These are phyloP conservation scores for Diaporthe humulicola DNA, from an alignment of 2,329 filamentous ascomycete species.

Conservation along the genomic window DNA sequence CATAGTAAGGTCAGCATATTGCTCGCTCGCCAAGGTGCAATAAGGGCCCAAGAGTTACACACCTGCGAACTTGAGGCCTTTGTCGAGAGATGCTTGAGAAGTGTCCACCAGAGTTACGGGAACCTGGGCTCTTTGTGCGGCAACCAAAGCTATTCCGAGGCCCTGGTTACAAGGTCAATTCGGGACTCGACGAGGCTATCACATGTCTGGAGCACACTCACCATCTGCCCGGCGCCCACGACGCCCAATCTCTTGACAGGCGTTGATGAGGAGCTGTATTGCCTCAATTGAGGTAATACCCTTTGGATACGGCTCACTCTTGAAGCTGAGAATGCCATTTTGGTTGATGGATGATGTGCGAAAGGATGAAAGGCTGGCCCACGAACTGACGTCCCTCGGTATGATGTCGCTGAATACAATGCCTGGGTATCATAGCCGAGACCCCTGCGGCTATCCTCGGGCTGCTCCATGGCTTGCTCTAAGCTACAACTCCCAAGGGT, in stretches of 20 bases:
- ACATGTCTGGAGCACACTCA: slow-evolving; percentile 61
- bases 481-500: not conserved
- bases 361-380: not conserved
- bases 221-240: slow-evolving; percentile 96
- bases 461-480: not conserved
- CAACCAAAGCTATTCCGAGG: slow-evolving; percentile 94
- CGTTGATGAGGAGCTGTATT: slow-evolving; percentile 79
- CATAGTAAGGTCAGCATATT: slow-evolving; percentile 26
- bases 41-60: slow-evolving; percentile 45
- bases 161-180: slow-evolving; percentile 70
- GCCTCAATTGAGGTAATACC: slow-evolving; percentile 60
- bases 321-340: slow-evolving; percentile 57
- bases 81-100: slow-evolving; percentile 87
- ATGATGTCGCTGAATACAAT: slow-evolving; percentile 34
- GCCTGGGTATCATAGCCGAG: slow-evolving; percentile 14
- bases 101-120: slow-evolving; percentile 89
- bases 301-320: slow-evolving; percentile 53
- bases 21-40: not conserved
- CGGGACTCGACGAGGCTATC: slow-evolving; percentile 42
- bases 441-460: slow-evolving; percentile 36
- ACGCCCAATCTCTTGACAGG: slow-evolving; percentile 92
- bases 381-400: slow-evolving; percentile 12
- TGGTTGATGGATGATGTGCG: slow-evolving; percentile 19
- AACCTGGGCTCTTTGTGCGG: slow-evolving; percentile 84
- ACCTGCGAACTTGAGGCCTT: slow-evolving; percentile 92